Base-by-base conservation (phyloP, 164 flowering plant species). In the Buxus sempervirens region DNA sequence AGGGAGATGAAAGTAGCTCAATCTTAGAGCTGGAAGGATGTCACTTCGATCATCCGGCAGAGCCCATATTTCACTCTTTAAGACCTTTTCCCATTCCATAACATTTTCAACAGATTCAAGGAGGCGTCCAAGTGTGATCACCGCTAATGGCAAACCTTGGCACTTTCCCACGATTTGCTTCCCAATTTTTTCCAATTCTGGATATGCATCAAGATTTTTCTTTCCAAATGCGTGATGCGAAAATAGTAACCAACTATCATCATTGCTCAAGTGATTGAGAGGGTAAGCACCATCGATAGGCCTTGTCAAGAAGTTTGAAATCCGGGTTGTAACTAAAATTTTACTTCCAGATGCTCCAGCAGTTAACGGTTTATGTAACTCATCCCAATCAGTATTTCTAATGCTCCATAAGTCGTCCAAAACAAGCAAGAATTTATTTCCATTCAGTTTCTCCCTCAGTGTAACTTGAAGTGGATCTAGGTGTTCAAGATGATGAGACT, bases 251-350 rank as follows among this genome's bases (percentile, higher is more conserved):
- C 74, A 70, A 25, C 82, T 64, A 23, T 70, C 73, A 5, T 63
- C 78, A 24, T 68, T 58, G 4, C 74, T 41, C 19, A 82, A 36
- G 0, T 9, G 32, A 16, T 60, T 16, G 45, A 80, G 54, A 14
- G 21, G 38, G 38, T 32, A 32, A 23, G 23, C 70, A 32, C 38
- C 38, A 32, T 32, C 38, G 7, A 3, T 32, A 32, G 3, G 38
- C 38, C 3, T 32, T 65, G 64, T 61, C 0, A 79, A 76, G 59
- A 78, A 73, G 0, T 23, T 42, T 28, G 27, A 12, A 42, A 28
- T 69, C 12, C 82, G 74, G 2, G 80, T 80, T 5, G 85, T 80
- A 0, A 80, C 64, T 10, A 79, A 12, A 16, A 80, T 64, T 15
- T 42, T 72, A 60, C 83, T 80, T n/a, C 75, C 83, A 9, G 9